phyloP scores from a whole-genome alignment of 257 asterid genomes.

The Rhazya stricta region DNA sequence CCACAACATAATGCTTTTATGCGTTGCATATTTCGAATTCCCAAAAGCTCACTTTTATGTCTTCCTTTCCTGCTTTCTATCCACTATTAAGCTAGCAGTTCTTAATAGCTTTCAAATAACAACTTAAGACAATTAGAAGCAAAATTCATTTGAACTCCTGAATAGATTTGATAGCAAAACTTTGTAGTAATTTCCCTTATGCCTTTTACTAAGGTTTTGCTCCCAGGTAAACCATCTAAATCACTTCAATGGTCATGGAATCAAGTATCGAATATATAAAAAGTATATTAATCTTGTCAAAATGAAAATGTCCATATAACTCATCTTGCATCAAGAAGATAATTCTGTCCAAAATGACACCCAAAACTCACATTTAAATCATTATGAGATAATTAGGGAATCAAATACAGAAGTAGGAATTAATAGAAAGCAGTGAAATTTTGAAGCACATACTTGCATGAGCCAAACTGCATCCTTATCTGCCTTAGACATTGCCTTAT shows the following conservation, averaged over 20 bases:
- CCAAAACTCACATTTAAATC: neutral
- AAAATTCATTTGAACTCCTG: neutral
- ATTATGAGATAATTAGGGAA: neutral
- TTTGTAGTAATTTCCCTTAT: neutral
- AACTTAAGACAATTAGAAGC: neutral
- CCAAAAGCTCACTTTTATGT: neutral
- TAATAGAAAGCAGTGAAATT: slow-evolving; percentile 8
- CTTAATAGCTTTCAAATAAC: neutral
- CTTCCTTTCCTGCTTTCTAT: neutral
- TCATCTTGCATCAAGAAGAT: neutral
- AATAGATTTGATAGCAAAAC: neutral
- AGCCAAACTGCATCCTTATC: slow-evolving; percentile 92
- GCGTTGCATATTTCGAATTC: neutral
- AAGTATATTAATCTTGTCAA: neutral
- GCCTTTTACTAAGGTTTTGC: neutral
- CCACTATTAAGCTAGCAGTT: neutral
- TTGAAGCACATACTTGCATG: slow-evolving; percentile 68
- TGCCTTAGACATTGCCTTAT: slow-evolving; percentile 77
- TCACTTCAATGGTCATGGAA: neutral
- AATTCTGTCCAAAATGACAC: neutral
- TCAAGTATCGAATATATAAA: neutral
- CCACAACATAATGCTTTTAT: neutral
- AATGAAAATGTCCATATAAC: neutral
- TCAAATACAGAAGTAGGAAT: neutral
- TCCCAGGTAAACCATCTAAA: neutral